Evolutionary conservation across 495 filamentous ascomycete species (phyloP).

Genomic region (Penicillium antarcticum): DNA sequence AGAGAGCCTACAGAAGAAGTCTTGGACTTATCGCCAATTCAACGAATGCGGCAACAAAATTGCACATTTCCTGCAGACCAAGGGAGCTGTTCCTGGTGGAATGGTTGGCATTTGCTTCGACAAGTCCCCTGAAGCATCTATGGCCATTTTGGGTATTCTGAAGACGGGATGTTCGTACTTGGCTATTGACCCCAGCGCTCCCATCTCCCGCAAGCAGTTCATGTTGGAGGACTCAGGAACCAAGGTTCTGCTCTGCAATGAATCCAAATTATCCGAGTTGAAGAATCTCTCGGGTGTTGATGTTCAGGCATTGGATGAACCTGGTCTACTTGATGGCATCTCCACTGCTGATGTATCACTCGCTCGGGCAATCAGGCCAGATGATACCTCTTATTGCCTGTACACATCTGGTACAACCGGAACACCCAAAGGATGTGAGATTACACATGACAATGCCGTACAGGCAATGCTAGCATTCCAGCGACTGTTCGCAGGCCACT

Average conservation of each 20-base stretch:
- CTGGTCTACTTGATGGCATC: conserved; percentile 20
- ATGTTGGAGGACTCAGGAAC: conserved; percentile 35
- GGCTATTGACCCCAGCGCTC: conserved; percentile 51
- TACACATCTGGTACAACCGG: conserved; percentile 98
- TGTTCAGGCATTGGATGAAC: conserved; percentile 31
- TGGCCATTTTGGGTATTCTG: conserved; percentile 42
- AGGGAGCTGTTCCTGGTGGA: conserved; percentile 25
- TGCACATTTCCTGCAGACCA: conserved; percentile 32
- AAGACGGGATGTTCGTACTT: conserved; percentile 73
- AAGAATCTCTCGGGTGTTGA: conserved; percentile 18
- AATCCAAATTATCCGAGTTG: conserved; percentile 10
- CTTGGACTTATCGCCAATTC: conserved; percentile 35
- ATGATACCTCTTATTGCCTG: conserved; percentile 91
- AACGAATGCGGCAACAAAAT: conserved; percentile 37
- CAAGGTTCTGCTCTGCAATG: conserved; percentile 22
- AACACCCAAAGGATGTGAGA: conserved; percentile 95
- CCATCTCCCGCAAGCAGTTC: conserved; percentile 42
- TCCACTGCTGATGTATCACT: conserved; percentile 15
- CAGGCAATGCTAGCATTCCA: conserved; percentile 42
- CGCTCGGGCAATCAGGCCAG: conserved; percentile 43
- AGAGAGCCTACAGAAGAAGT: conserved; percentile 28
- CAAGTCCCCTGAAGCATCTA: conserved; percentile 39
- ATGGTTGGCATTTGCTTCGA: conserved; percentile 45
- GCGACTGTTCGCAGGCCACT: conserved; percentile 32
- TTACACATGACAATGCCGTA: conserved; percentile 39